Conservation (phyloP, 2,329 filamentous ascomycete species). For the Ascochyta fabae region DNA sequence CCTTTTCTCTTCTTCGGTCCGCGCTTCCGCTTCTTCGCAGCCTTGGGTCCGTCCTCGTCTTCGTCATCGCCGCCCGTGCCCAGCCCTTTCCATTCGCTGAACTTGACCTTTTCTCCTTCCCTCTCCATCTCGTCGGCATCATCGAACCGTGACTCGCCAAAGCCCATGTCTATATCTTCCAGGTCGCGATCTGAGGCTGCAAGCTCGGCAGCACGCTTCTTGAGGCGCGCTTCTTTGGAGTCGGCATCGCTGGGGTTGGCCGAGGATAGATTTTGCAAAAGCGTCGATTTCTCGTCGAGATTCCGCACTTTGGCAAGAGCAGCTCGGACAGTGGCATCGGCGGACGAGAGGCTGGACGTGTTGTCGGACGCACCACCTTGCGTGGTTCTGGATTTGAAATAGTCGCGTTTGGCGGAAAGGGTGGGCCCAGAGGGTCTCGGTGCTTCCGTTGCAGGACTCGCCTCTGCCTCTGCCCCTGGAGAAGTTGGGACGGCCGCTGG, state of each 20-base stretch:
- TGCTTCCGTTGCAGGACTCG: constrained; percentile 9
- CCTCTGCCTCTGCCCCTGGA: constrained; percentile 4
- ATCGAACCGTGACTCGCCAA: constrained; percentile 84
- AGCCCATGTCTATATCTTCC: constrained; percentile 92
- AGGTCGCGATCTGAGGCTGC: constrained; percentile 76
- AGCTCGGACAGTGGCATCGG: constrained; percentile 81
- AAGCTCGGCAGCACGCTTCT: constrained; percentile 69
- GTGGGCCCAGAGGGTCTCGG: constrained; percentile 6
- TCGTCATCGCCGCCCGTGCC: constrained; percentile 59
- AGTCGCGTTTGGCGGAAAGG: constrained; percentile 28
- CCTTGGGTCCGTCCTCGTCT: constrained; percentile 52
- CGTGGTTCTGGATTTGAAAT: constrained; percentile 23
- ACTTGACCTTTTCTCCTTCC: constrained; percentile 65
- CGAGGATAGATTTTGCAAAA: constrained; percentile 49
- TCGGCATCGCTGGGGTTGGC: constrained; percentile 36
- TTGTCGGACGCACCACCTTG: constrained; percentile 21
- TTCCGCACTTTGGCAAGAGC: constrained; percentile 79
- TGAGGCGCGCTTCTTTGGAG: constrained; percentile 71
- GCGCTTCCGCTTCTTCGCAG: constrained; percentile 68
- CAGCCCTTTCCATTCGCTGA: constrained; percentile 67
- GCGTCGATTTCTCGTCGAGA: constrained; percentile 54
- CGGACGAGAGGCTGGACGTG: constrained; percentile 50
- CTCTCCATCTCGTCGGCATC: constrained; percentile 84
- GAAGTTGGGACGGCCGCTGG: not conserved
- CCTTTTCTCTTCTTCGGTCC: constrained; percentile 78